These are phyloP conservation scores for Metschnikowia orientalis DNA, from an alignment of 805 yeast genomes.

Conservation along the genomic window DNA sequence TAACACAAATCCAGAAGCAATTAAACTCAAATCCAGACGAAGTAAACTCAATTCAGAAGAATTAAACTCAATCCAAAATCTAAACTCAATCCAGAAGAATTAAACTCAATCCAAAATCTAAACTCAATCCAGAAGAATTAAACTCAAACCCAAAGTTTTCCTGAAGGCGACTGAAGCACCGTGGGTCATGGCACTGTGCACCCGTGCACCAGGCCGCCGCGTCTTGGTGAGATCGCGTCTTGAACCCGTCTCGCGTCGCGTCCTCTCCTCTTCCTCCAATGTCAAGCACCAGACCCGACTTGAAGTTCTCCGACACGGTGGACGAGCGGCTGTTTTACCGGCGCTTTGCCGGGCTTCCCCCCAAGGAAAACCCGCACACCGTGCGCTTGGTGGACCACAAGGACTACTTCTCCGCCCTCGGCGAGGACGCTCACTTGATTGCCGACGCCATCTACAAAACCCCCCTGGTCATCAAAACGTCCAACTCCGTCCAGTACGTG, in stretches of 20 bases:
- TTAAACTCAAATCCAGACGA: too few relatives aligned
- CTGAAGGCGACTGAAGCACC: too few relatives aligned
- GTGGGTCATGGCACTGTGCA: too few relatives aligned
- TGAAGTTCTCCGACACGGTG: slow-evolving; percentile 37
- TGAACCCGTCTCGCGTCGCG: slow-evolving; percentile 8
- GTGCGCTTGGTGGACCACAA: slow-evolving; percentile 74
- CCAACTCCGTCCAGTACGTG: slow-evolving; percentile 51
- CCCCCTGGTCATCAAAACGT: slow-evolving; percentile 68
- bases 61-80: too few relatives aligned
- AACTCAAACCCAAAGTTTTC: too few relatives aligned
- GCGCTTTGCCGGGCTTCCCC: slow-evolving; percentile 46
- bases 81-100: too few relatives aligned
- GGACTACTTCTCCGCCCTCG: slow-evolving; percentile 73
- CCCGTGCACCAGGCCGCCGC: too few relatives aligned
- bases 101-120: too few relatives aligned
- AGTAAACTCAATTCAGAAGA: too few relatives aligned
- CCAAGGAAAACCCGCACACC: slow-evolving; percentile 42
- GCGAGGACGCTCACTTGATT: slow-evolving; percentile 71
- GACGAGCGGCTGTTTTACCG: slow-evolving; percentile 43
- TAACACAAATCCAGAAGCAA: too few relatives aligned
- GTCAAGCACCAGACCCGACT: slow-evolving; percentile 44
- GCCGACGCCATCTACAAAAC: slow-evolving; percentile 86
- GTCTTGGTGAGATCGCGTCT: neutral
- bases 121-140: too few relatives aligned
- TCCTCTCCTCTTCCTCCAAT: slow-evolving; percentile 15